Conservation (phyloP, 495 filamentous ascomycete genomes). For the Penicillium coprophilum region DNA sequence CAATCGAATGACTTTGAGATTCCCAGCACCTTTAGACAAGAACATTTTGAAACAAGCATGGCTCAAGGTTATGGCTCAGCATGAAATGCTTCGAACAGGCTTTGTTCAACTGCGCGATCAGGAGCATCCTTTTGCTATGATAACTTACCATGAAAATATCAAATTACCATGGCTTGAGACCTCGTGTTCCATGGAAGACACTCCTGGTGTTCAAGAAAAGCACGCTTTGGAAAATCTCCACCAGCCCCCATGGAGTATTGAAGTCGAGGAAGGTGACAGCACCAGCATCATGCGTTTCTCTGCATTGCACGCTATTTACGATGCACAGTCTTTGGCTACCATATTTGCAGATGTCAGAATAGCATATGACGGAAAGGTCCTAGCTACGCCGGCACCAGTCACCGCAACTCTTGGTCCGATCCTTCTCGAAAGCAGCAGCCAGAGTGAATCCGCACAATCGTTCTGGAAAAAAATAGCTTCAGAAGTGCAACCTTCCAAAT, state of each 20-base stretch:
- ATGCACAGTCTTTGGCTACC: conserved; percentile 64
- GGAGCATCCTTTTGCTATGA: conserved; percentile 63
- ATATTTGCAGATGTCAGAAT: conserved; percentile 57
- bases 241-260: conserved; percentile 50
- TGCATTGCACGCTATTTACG: conserved; percentile 75
- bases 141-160: conserved; percentile 48
- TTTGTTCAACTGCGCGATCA: conserved; percentile 56
- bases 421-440: conserved; percentile 40
- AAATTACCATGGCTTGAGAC: conserved; percentile 46
- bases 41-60: conserved; percentile 58
- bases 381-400: conserved; percentile 29
- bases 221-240: conserved; percentile 38
- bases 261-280: conserved; percentile 23
- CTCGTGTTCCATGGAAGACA: conserved; percentile 18
- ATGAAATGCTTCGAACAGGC: conserved; percentile 71
- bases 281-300: conserved; percentile 46
- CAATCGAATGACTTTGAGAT: conserved; percentile 69
- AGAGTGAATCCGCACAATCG: conserved; percentile 33
- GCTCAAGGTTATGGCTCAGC: conserved; percentile 48
- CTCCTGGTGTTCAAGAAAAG: conserved; percentile 18
- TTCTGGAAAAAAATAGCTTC: conserved; percentile 63
- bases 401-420: conserved; percentile 51
- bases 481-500: conserved; percentile 56
- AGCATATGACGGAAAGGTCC: conserved; percentile 31
- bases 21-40: conserved; percentile 50